Percentiles rank a stretch among this genome's conserved stretches.
These are phyloP conservation scores for Capsicum baccatum DNA, from an alignment of 257 asterid genomes.

Conservation along the genomic window DNA sequence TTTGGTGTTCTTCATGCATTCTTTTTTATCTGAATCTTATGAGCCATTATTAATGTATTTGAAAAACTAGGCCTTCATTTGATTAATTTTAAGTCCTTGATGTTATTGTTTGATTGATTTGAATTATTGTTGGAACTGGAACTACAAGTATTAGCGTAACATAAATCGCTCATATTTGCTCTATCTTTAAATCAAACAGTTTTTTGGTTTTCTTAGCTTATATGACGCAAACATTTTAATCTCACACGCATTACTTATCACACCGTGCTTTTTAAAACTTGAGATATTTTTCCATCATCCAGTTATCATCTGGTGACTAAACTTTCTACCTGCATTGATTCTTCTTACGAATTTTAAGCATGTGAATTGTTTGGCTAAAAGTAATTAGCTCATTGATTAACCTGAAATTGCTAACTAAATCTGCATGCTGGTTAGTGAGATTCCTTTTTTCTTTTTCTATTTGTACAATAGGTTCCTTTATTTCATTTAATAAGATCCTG, in stretches of 20 bases:
- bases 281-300: background rate
- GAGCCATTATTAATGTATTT: background rate
- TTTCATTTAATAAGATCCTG: background rate
- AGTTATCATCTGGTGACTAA: background rate
- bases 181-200: background rate
- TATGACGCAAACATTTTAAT: background rate
- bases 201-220: constrained; percentile 22
- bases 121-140: background rate
- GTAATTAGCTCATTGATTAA: background rate
- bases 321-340: constrained; percentile 7
- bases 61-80: background rate
- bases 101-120: background rate
- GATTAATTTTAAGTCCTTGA: background rate
- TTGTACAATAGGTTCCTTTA: background rate
- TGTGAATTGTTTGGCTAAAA: background rate
- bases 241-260: background rate
- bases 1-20: background rate
- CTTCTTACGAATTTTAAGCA: background rate
- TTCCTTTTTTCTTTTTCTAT: background rate
- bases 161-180: background rate
- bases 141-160: background rate
- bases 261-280: background rate
- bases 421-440: constrained; percentile 17
- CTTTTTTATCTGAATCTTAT: background rate
- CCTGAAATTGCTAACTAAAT: background rate